Conservation (phyloP, 352 stramenopile genomes). For the Phytopythium boreale region DNA sequence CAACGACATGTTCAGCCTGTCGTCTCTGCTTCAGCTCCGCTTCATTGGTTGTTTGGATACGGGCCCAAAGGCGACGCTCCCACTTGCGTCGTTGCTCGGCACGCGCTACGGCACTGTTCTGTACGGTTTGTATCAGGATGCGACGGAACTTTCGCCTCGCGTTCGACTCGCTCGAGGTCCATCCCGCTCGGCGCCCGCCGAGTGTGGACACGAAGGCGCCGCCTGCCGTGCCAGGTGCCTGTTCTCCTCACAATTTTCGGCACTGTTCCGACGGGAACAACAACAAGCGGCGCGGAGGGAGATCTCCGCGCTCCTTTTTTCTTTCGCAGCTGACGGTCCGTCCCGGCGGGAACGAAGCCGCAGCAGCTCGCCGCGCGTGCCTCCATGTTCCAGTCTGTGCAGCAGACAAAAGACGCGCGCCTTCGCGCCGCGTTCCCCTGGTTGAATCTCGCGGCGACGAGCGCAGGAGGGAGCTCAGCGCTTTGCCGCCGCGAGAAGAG, state of each 20-base stretch:
- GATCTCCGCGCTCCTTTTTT: neutral
- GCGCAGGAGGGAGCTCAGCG: slow-evolving; percentile 3
- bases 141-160: slow-evolving; percentile 1
- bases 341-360: neutral
- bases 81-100: too few species aligned
- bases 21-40: neutral
- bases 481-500: neutral
- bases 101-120: too few species aligned
- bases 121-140: neutral
- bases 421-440: neutral
- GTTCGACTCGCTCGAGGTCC: neutral
- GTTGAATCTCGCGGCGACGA: neutral
- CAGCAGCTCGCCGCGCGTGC: neutral
- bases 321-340: neutral
- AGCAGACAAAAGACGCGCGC: too few species aligned
- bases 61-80: too few species aligned
- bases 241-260: neutral
- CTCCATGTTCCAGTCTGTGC: too few species aligned
- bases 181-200: neutral
- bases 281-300: neutral
- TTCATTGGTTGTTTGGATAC: too few species aligned
- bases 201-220: neutral
- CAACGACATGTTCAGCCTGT: neutral
- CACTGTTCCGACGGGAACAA: slow-evolving; percentile 2
- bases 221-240: too few species aligned